These are phyloP conservation scores for Combretum micranthum DNA, from an alignment of 345 rosid species.

Conservation along the genomic window DNA sequence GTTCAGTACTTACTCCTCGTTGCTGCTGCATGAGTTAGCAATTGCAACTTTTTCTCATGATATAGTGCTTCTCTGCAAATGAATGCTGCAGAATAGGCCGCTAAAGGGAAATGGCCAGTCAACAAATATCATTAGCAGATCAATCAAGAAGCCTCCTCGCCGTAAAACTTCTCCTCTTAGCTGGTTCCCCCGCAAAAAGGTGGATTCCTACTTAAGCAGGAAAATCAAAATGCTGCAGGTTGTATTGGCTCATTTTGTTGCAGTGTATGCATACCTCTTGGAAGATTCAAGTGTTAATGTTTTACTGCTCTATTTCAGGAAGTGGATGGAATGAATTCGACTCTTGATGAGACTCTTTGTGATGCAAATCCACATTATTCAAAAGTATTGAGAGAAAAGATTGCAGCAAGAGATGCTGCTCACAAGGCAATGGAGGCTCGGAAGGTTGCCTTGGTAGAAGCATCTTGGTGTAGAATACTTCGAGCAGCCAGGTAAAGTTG, in stretches of 20 bases:
- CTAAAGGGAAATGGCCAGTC: constrained; percentile 47
- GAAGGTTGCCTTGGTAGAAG: constrained; percentile 87
- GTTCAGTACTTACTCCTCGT: too few species aligned
- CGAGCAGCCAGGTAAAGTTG: constrained; percentile 69
- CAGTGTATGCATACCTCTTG: neutral
- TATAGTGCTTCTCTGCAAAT: too few species aligned
- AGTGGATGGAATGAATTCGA: constrained; percentile 78
- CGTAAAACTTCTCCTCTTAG: constrained; percentile 75
- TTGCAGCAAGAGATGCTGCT: constrained; percentile 89
- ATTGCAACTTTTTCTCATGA: too few species aligned
- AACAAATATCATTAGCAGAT: constrained; percentile 45
- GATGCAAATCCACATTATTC: constrained; percentile 89
- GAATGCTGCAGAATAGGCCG: constrained; percentile 45
- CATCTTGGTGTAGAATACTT: constrained; percentile 91
- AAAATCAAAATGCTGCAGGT: constrained; percentile 95
- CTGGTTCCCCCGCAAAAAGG: constrained; percentile 82
- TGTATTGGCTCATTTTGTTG: neutral
- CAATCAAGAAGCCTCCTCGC: constrained; percentile 71
- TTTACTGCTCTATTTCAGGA: constrained; percentile 37
- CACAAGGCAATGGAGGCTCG: constrained; percentile 77
- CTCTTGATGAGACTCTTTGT: constrained; percentile 85
- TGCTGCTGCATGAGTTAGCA: too few species aligned
- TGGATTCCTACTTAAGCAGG: constrained; percentile 72
- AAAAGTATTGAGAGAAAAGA: constrained; percentile 79
- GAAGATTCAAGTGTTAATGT: neutral